Evolutionary conservation across 352 stramenopile species (phyloP).

Genomic region (Globisporangium barbulae): DNA sequence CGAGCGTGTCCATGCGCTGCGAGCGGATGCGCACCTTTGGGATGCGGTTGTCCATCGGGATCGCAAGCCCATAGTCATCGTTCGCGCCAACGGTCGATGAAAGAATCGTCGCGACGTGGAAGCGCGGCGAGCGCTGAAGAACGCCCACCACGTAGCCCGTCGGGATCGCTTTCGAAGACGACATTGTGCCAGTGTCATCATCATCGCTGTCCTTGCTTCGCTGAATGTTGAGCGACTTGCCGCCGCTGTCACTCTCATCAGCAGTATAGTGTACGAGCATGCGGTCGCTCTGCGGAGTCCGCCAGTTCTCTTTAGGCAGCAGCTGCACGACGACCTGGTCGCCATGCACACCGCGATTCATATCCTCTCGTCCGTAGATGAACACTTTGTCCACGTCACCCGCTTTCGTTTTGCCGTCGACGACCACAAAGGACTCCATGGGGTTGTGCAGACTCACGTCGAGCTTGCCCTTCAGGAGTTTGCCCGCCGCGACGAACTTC

Average conservation of each 20-base stretch:
- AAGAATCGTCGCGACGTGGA: constrained; percentile 72
- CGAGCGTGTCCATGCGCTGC: constrained; percentile 64
- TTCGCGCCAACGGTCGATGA: constrained; percentile 51
- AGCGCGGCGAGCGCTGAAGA: constrained; percentile 61
- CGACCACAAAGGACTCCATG: constrained; percentile 67
- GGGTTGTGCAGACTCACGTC: constrained; percentile 73
- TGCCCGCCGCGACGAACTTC: constrained; percentile 27
- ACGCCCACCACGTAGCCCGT: constrained; percentile 85
- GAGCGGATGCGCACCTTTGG: constrained; percentile 81
- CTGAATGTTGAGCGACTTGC: constrained; percentile 1
- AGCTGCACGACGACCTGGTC: constrained; percentile 96
- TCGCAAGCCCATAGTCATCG: constrained; percentile 72
- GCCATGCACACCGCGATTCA: constrained; percentile 97
- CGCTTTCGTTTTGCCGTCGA: constrained; percentile 30
- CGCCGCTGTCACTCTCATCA: constrained; percentile 37
- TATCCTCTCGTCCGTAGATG: constrained; percentile 70
- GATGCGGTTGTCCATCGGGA: constrained; percentile 79
- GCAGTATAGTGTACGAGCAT: constrained; percentile 67
- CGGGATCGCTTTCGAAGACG: constrained; percentile 36
- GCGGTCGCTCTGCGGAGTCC: constrained; percentile 53
- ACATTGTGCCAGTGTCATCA: not conserved
- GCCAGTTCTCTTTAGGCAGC: constrained; percentile 79
- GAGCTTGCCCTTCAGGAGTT: constrained; percentile 46
- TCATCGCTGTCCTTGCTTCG: constrained; percentile 17
- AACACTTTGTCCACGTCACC: constrained; percentile 53